phyloP scores from a whole-genome alignment of 805 yeast species.

The Helenozyma baotianmanensis region DNA sequence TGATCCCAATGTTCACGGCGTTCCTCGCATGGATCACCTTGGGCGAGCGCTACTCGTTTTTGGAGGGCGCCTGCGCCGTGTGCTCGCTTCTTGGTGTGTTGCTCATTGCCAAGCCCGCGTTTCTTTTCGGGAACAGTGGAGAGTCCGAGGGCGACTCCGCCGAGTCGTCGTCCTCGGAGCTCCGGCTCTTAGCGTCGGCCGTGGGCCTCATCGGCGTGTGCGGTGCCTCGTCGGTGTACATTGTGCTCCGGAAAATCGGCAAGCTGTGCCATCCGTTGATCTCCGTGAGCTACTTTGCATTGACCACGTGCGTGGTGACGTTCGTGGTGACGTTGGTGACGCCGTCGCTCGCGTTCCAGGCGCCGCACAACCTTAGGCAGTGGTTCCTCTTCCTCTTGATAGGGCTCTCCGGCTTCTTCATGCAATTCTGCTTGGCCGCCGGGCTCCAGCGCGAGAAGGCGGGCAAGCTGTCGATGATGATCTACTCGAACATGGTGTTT shows the following conservation, averaged over 20 bases:
- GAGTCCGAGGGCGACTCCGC: constrained; percentile 33
- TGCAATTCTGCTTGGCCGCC: constrained; percentile 74
- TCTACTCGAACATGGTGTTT: constrained; percentile 72
- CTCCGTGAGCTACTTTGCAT: constrained; percentile 73
- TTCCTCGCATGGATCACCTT: constrained; percentile 64
- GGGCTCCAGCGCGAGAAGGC: constrained; percentile 83
- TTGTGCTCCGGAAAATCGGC: constrained; percentile 71
- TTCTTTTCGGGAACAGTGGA: constrained; percentile 51
- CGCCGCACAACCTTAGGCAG: constrained; percentile 59
- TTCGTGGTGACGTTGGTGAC: constrained; percentile 45
- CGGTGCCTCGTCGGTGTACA: constrained; percentile 68
- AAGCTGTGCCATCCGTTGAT: constrained; percentile 73
- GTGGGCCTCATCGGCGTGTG: constrained; percentile 64
- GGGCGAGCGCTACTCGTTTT: constrained; percentile 58
- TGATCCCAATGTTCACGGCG: constrained; percentile 74
- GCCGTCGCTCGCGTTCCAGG: constrained; percentile 56
- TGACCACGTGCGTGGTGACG: constrained; percentile 54
- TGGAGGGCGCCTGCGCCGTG: constrained; percentile 67
- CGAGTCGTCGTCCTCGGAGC: constrained; percentile 50
- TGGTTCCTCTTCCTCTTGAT: constrained; percentile 60
- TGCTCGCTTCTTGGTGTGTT: constrained; percentile 72
- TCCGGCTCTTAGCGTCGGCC: constrained; percentile 56
- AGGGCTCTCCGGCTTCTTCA: constrained; percentile 76
- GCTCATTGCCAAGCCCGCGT: constrained; percentile 76
- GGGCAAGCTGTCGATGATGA: constrained; percentile 68